Percentiles rank a stretch among this genome's conserved stretches.
These are phyloP conservation scores for Amylostereum areolatum DNA, from an alignment of 1,284 basidiomycete genomes.

Conservation along the genomic window DNA sequence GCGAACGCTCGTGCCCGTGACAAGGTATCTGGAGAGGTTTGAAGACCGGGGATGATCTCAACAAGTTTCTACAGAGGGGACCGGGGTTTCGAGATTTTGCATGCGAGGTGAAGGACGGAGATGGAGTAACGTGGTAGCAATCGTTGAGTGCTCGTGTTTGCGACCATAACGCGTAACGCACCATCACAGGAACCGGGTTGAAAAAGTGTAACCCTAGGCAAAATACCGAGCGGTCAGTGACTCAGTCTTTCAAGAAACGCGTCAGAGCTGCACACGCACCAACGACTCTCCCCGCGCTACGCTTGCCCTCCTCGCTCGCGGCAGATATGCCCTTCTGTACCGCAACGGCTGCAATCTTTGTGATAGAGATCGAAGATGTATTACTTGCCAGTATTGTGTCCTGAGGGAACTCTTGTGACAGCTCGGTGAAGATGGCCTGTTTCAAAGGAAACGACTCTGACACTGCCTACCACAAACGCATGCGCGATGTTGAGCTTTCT, in stretches of 20 bases:
- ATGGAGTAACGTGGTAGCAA: no score
- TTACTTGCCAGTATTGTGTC: constrained; percentile 87
- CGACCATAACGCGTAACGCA: constrained; percentile 24
- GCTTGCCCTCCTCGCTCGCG: constrained; percentile 56
- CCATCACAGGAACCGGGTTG: constrained; percentile 94
- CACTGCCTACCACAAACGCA: constrained; percentile 58
- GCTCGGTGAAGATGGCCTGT: constrained; percentile 67
- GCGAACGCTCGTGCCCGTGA: constrained; percentile 81
- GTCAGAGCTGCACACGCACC: constrained; percentile 37
- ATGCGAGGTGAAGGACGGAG: constrained; percentile 4
- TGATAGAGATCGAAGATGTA: constrained; percentile 92
- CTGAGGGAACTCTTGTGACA: constrained; percentile 65
- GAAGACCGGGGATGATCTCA: constrained; percentile 88
- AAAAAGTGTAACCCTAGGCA: constrained; percentile 84
- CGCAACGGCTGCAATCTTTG: constrained; percentile 84
- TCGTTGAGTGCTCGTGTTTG: no score
- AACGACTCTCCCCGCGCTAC: constrained; percentile 64
- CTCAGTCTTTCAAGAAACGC: not conserved
- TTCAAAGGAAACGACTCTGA: constrained; percentile 85
- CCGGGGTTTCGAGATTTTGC: not conserved
- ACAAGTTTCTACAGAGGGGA: constrained; percentile 70
- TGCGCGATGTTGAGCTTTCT: not conserved
- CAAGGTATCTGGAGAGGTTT: constrained; percentile 78
- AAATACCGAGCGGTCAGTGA: constrained; percentile 1
- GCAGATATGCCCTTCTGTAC: constrained; percentile 50